Conservation (phyloP, 2,329 filamentous ascomycete species). For the Apiospora koreana region DNA sequence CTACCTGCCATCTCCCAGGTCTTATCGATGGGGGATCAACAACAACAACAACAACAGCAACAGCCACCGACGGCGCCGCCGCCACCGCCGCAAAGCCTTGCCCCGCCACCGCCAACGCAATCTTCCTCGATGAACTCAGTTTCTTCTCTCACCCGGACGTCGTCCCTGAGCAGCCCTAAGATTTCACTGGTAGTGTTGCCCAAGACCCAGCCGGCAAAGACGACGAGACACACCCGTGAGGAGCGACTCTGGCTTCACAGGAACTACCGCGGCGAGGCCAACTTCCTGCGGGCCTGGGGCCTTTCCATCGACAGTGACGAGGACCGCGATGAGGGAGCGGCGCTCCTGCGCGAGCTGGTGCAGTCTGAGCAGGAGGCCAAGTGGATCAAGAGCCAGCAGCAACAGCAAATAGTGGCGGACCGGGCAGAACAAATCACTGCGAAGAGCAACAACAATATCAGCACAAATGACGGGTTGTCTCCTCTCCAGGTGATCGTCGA, state of each 20-base stretch:
- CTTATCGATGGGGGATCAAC: not conserved
- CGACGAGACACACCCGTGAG: slow-evolving; percentile 21
- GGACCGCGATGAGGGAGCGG: slow-evolving; percentile 27
- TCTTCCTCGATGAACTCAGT: not conserved
- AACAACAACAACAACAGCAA: not conserved
- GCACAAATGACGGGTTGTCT: not conserved
- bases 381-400: slow-evolving; percentile 12
- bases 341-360: slow-evolving; percentile 28
- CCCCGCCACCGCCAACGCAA: not conserved
- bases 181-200: not conserved
- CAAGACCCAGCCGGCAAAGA: not conserved
- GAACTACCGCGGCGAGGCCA: slow-evolving; percentile 30
- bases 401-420: slow-evolving; percentile 11
- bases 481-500: slow-evolving; percentile 16
- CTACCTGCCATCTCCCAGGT: slow-evolving; percentile 20
- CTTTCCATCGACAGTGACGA: slow-evolving; percentile 24
- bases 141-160: not conserved
- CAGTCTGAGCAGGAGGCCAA: slow-evolving; percentile 23
- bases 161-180: not conserved
- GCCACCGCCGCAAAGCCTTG: not conserved
- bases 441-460: slow-evolving; percentile 15
- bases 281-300: slow-evolving; percentile 29
- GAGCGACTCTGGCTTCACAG: slow-evolving; percentile 30
- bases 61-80: not conserved
- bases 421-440: not conserved